phyloP scores from a whole-genome alignment of 306 rosid species.

The Fragaria vesca region DNA sequence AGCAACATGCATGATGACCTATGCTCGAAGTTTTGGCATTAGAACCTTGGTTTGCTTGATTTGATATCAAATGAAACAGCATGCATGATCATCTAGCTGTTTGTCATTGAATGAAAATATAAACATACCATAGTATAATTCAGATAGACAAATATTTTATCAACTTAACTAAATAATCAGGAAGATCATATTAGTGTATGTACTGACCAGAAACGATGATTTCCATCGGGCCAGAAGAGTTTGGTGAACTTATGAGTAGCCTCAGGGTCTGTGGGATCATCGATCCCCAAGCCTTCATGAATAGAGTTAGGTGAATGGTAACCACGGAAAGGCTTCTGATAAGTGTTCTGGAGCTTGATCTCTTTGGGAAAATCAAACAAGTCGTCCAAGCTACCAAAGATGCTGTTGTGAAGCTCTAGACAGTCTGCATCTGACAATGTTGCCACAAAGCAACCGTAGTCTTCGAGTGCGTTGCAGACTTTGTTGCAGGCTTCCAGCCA shows the following conservation, averaged over 20 bases:
- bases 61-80: not conserved
- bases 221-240: slow-evolving; percentile 21
- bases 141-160: not conserved
- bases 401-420: slow-evolving; percentile 8
- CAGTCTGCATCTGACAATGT: not conserved
- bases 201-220: not conserved
- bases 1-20: not conserved
- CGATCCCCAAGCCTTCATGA: slow-evolving; percentile 16
- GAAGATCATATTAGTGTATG: not conserved
- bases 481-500: slow-evolving; percentile 1
- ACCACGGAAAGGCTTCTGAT: slow-evolving; percentile 14
- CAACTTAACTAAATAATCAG: too few relatives aligned
- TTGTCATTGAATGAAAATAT: too few relatives aligned
- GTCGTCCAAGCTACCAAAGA: not conserved
- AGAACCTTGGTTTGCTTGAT: not conserved
- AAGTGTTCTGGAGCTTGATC: slow-evolving; percentile 7
- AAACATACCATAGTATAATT: not conserved
- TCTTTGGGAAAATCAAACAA: slow-evolving; percentile 21
- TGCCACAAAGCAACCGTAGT: not conserved
- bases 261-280: slow-evolving; percentile 3
- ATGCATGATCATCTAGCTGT: too few relatives aligned
- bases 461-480: slow-evolving; percentile 10
- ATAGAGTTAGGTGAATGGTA: slow-evolving; percentile 8
- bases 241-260: slow-evolving; percentile 6
- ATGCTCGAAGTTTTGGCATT: not conserved